These are phyloP conservation scores for Protomyces macrosporus DNA, from an alignment of 1,139 yeast genomes.

Conservation along the genomic window DNA sequence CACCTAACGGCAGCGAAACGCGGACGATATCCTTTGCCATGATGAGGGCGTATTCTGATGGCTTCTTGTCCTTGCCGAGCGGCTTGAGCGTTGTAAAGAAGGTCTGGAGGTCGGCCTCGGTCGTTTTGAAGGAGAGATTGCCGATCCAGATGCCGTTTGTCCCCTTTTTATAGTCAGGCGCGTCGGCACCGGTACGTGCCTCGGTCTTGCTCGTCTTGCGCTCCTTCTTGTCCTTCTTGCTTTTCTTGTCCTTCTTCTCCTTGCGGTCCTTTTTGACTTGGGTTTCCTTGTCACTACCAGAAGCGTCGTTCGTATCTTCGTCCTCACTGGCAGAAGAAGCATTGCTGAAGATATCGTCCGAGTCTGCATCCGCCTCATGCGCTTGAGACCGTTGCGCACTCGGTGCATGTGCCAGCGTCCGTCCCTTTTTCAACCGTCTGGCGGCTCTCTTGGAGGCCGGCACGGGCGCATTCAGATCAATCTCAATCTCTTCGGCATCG, in stretches of 20 bases:
- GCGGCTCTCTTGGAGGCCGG: conserved; percentile 84
- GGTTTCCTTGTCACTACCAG: conserved; percentile 28
- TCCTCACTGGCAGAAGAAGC: conserved; percentile 42
- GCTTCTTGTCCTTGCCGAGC: conserved; percentile 28
- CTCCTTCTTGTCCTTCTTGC: conserved; percentile 31
- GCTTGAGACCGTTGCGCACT: conserved; percentile 6
- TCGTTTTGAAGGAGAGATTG: conserved; percentile 78
- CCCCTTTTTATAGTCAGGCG: conserved; percentile 36
- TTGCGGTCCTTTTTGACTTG: conserved; percentile 31
- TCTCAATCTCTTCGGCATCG: conserved; percentile 44
- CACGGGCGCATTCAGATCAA: conserved; percentile 72
- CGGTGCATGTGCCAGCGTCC: conserved; percentile 16
- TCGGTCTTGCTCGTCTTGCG: conserved; percentile 52
- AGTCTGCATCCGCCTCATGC: conserved; percentile 34
- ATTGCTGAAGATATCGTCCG: conserved; percentile 53
- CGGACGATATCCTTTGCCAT: conserved; percentile 43
- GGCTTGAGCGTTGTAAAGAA: conserved; percentile 48
- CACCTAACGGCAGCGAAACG: conserved; percentile 43
- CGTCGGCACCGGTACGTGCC: conserved; percentile 52
- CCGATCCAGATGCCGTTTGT: conserved; percentile 88
- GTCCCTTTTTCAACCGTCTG: conserved; percentile 65
- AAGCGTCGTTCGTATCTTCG: conserved; percentile 39
- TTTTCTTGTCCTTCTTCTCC: conserved; percentile 30
- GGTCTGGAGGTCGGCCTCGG: conserved; percentile 63
- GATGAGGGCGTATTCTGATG: conserved; percentile 39